phyloP scores from a whole-genome alignment of 371 early-diverging fungal genomes.

The Mucor circinelloides region DNA sequence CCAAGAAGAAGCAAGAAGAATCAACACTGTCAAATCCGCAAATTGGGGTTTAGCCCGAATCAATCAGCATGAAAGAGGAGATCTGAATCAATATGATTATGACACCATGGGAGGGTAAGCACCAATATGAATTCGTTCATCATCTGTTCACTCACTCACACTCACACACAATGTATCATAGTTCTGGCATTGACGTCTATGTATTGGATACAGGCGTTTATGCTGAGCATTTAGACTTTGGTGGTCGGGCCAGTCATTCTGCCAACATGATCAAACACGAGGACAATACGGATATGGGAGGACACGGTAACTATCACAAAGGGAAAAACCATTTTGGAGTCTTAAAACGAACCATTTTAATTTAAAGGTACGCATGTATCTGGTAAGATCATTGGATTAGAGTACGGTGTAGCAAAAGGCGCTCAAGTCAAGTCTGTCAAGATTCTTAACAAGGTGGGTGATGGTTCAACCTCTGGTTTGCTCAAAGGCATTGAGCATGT shows the following conservation, averaged over 20 bases:
- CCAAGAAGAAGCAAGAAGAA: not conserved
- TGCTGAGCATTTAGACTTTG: constrained; percentile 73
- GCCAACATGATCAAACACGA: constrained; percentile 52
- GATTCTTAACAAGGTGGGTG: constrained; percentile 55
- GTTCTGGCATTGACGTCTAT: constrained; percentile 61
- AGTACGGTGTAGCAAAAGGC: constrained; percentile 77
- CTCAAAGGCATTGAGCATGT: constrained; percentile 61
- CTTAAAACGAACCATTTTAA: not conserved
- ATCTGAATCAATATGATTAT: constrained; percentile 44
- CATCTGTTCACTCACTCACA: constrained; percentile 17
- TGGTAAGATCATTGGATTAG: constrained; percentile 69
- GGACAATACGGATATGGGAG: constrained; percentile 65
- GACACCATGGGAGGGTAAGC: constrained; percentile 52
- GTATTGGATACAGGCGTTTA: constrained; percentile 80
- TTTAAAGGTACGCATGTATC: constrained; percentile 77
- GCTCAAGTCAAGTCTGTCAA: constrained; percentile 76
- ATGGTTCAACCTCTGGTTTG: constrained; percentile 62
- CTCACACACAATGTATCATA: not conserved
- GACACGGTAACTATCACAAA: constrained; percentile 64
- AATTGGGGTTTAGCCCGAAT: constrained; percentile 68
- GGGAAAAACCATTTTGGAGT: not conserved
- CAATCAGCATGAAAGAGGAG: constrained; percentile 37
- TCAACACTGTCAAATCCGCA: constrained; percentile 21
- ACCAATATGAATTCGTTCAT: not conserved
- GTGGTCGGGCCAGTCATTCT: constrained; percentile 70